phyloP scores from a whole-genome alignment of 805 yeast genomes.

The Hanseniaspora thailandica region DNA sequence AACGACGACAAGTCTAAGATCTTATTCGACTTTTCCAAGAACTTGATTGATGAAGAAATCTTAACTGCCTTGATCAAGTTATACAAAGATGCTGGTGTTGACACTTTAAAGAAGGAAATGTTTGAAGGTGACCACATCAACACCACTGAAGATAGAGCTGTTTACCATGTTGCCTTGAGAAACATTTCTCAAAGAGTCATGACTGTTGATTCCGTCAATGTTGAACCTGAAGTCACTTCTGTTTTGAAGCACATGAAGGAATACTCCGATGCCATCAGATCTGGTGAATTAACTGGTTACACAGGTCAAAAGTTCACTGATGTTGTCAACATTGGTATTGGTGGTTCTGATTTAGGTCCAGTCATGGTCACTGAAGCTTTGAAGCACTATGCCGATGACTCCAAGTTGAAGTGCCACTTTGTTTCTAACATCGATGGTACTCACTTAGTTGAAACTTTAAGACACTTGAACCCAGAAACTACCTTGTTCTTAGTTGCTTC shows the following conservation, averaged over 20 bases:
- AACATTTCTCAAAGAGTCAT: constrained; percentile 76
- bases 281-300: constrained; percentile 94
- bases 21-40: constrained; percentile 90
- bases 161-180: constrained; percentile 91
- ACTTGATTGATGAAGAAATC: constrained; percentile 78
- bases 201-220: constrained; percentile 82
- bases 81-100: constrained; percentile 85
- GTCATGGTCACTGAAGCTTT: constrained; percentile 99
- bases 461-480: constrained; percentile 71
- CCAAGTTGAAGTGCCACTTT: constrained; percentile 58
- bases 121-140: constrained; percentile 89
- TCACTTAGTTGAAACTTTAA: constrained; percentile 82
- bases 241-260: constrained; percentile 95
- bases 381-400: constrained; percentile 70
- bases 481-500: constrained; percentile 88
- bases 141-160: constrained; percentile 93
- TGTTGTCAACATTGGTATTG: constrained; percentile 95
- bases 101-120: constrained; percentile 76
- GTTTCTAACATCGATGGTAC: constrained; percentile 99
- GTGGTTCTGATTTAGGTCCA: constrained; percentile 98
- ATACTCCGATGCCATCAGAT: constrained; percentile 78
- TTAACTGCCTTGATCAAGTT: constrained; percentile 53
- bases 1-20: constrained; percentile 70
- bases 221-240: constrained; percentile 79
- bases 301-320: constrained; percentile 89